These are phyloP conservation scores for Symbiodinium pilosum DNA, from an alignment of 73 alveolate genomes.

Conservation along the genomic window DNA sequence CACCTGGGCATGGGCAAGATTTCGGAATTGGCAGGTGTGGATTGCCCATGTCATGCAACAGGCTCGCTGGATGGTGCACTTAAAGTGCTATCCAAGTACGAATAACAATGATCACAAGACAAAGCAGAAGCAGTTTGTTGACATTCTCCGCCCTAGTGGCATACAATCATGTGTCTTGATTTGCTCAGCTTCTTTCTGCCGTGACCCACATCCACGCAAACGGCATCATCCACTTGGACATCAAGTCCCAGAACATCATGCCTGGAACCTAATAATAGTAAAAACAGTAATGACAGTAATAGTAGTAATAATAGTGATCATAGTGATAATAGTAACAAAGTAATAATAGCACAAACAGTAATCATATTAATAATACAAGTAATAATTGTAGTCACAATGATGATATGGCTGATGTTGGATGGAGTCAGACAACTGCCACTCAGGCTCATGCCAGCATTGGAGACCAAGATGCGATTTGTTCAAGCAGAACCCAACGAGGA, in stretches of 20 bases:
- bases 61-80: too few species aligned
- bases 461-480: conserved; percentile 54
- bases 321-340: too few species aligned
- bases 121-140: neutral
- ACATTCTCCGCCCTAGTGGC: neutral
- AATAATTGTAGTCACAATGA: too few species aligned
- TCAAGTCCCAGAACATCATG: conserved; percentile 86
- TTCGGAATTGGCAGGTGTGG: conserved; percentile 26
- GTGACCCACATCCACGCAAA: conserved; percentile 90
- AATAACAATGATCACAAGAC: too few species aligned
- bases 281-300: too few species aligned
- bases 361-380: too few species aligned
- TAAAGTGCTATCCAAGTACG: too few species aligned
- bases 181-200: conserved; percentile 42
- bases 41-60: conserved; percentile 84
- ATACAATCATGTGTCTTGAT: too few species aligned
- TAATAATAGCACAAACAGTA: too few species aligned
- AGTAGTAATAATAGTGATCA: too few species aligned
- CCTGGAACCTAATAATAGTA: too few species aligned
- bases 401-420: too few species aligned
- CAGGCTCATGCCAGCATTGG: conserved; percentile 91
- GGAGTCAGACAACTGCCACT: neutral
- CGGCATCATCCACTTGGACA: conserved; percentile 77
- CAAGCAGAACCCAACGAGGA: conserved; percentile 57
- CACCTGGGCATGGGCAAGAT: neutral